Percentiles rank a stretch among this genome's conserved stretches.
These are phyloP conservation scores for Senna siamea DNA, from an alignment of 306 rosid species.

Conservation along the genomic window DNA sequence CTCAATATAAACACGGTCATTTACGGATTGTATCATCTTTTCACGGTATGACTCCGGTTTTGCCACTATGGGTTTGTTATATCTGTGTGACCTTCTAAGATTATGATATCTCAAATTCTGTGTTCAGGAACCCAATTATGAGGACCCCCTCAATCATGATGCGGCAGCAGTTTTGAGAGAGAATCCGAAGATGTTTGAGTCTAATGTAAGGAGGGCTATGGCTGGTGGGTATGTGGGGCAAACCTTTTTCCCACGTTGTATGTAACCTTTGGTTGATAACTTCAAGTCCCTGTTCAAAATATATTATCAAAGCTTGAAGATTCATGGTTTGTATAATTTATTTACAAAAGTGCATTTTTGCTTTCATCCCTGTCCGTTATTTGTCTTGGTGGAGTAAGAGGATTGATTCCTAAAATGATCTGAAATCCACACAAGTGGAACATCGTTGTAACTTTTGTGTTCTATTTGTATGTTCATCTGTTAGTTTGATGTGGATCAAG, in stretches of 20 bases:
- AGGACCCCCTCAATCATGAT: slow-evolving; percentile 79
- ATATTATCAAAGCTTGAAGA: slow-evolving; percentile 33
- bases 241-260: slow-evolving; percentile 63
- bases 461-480: slow-evolving; percentile 31
- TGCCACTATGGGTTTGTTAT: not conserved
- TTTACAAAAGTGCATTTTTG: slow-evolving; percentile 34
- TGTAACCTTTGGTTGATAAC: slow-evolving; percentile 42
- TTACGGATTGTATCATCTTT: slow-evolving; percentile 75
- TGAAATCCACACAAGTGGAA: slow-evolving; percentile 32
- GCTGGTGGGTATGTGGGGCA: slow-evolving; percentile 83
- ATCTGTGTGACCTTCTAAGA: not conserved
- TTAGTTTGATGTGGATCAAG: slow-evolving; percentile 17
- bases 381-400: slow-evolving; percentile 31
- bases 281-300: slow-evolving; percentile 25
- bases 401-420: slow-evolving; percentile 26
- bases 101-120: not conserved
- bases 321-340: slow-evolving; percentile 47
- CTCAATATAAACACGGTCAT: slow-evolving; percentile 70
- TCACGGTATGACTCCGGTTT: slow-evolving; percentile 51
- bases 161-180: slow-evolving; percentile 84
- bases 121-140: slow-evolving; percentile 71
- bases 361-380: slow-evolving; percentile 7
- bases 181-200: slow-evolving; percentile 65
- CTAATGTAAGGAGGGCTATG: slow-evolving; percentile 80
- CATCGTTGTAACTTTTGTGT: slow-evolving; percentile 37